Evolutionary conservation across 23 red algal species (phyloP).

Genomic region (Cyanidioschyzon merolae): DNA sequence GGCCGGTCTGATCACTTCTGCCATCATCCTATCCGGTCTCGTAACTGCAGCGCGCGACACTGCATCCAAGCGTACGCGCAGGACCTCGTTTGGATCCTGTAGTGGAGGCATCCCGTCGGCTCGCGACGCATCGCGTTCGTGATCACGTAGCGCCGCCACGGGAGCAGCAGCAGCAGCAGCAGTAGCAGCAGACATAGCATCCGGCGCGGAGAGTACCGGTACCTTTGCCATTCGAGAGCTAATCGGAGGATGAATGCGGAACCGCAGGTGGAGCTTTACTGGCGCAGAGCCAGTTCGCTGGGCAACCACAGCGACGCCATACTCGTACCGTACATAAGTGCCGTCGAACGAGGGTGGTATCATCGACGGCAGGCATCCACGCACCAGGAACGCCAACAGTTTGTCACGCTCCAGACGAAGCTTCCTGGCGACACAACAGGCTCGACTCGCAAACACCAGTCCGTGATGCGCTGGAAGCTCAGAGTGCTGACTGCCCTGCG

Average conservation of each 20-base stretch:
- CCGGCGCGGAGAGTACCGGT: too few relatives aligned
- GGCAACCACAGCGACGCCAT: constrained; percentile 4
- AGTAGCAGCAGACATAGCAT: too few relatives aligned
- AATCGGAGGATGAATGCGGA: neutral
- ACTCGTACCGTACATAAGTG: neutral
- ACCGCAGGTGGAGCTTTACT: neutral
- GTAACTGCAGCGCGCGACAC: too few relatives aligned
- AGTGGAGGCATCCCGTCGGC: too few relatives aligned
- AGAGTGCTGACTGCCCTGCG: neutral
- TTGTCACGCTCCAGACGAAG: neutral
- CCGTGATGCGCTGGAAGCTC: neutral
- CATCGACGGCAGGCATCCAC: neutral
- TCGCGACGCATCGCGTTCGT: too few relatives aligned
- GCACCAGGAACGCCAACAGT: neutral
- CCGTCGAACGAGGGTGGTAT: neutral
- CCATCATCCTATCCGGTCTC: too few relatives aligned
- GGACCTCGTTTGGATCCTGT: too few relatives aligned
- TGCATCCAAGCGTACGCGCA: too few relatives aligned
- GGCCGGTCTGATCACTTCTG: too few relatives aligned
- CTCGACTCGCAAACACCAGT: neutral
- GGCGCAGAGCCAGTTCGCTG: neutral
- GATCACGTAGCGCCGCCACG: too few relatives aligned
- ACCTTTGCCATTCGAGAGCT: too few relatives aligned
- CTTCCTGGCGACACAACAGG: neutral
- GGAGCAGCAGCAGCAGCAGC: too few relatives aligned